Evolutionary conservation across 164 flowering plant genomes (phyloP).

Genomic region (Berberis vulgaris): DNA sequence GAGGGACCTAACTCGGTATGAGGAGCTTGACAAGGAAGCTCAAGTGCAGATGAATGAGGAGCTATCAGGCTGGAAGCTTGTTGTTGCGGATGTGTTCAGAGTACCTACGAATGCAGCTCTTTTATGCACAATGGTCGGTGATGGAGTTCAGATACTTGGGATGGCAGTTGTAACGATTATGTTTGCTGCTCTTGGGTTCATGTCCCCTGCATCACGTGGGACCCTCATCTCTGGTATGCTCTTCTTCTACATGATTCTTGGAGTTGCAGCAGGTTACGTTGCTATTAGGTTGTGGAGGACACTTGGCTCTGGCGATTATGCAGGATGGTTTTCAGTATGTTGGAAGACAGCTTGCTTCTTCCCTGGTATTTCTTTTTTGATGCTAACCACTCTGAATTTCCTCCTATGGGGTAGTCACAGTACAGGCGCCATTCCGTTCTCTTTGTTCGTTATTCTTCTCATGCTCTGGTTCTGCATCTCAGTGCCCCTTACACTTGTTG

Average conservation of each 20-base stretch:
- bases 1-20: conserved; percentile 41
- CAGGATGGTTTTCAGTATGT: conserved; percentile 49
- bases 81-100: conserved; percentile 61
- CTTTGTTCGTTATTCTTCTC: conserved; percentile 35
- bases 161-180: conserved; percentile 53
- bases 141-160: conserved; percentile 59
- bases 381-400: conserved; percentile 42
- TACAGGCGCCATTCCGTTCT: conserved; percentile 57
- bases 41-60: conserved; percentile 65
- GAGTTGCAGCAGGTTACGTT: conserved; percentile 56
- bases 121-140: conserved; percentile 51
- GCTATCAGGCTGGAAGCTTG: conserved; percentile 62
- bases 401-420: conserved; percentile 55
- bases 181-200: conserved; percentile 62
- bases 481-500: conserved; percentile 16
- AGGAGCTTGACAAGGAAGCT: conserved; percentile 65
- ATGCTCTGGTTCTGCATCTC: conserved; percentile 55
- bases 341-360: conserved; percentile 51
- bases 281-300: conserved; percentile 60
- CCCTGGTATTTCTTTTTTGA: conserved; percentile 52
- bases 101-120: conserved; percentile 37
- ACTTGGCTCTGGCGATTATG: conserved; percentile 33
- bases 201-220: conserved; percentile 70
- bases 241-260: conserved; percentile 50
- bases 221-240: conserved; percentile 53